Base-by-base conservation (phyloP, 2,329 filamentous ascomycete species). In the Blastomyces silverae region DNA sequence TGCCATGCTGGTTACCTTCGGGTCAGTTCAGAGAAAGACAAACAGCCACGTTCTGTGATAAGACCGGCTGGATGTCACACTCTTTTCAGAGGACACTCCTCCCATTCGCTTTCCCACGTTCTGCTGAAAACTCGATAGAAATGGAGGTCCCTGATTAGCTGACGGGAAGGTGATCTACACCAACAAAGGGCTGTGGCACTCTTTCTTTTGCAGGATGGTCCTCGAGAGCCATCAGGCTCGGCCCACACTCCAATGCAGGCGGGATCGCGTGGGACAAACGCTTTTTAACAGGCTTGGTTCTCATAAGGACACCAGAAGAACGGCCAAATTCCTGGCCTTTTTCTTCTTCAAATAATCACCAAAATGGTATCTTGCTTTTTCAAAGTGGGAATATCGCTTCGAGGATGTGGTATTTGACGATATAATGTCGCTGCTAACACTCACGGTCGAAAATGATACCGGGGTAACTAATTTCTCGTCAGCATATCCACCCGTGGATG, bases 401-500 rank as follows among this genome's bases (percentile, higher is more conserved):
- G 44, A 31, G 42, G 44, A 37, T 50, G 58, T 61, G 58, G 31
- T 50, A 28, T 61, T 31, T 7, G 42, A 39, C 42, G 39, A 34
- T 53, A 53, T 34, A 25, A 62, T 56, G 52, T 20, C 46, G 22
- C 42, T 42, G 37, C 20, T 34, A 56, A 42, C 48, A 15, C 28
- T 25, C 17, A 28, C 48, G 37, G 48, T 37, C 4, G 48, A 34
- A 31, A 13, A 20, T 34, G 17, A 34, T 46, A 28, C 50, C 11
- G 11, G 44, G 31, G 6, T n/a, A 31, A 25, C 11, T 15, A 31
- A 10, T 11, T 6, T 22, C 15, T 37, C 37, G 10, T 31, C 34
- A 5, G 44, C 53, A 39, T 28, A 20, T 28, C 60, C 46, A 8
- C 64, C 64, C n/a, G 31, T 34, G 28, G 53, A 65, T 55, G 65